Base-by-base conservation (phyloP, 176 grass and related monocot species). In the Aegilops bicornis region DNA sequence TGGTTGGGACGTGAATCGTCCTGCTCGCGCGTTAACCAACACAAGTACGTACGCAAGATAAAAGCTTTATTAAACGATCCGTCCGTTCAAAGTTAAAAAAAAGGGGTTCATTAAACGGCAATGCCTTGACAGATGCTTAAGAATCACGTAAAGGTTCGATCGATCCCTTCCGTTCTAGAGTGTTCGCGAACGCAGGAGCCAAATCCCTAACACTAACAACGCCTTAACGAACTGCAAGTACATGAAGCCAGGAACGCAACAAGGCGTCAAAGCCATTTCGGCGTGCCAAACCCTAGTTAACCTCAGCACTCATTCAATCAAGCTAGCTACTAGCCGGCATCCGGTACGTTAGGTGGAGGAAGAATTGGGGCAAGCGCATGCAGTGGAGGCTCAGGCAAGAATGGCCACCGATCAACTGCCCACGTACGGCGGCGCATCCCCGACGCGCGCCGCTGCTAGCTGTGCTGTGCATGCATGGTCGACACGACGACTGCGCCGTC, bases 1-100 rank as follows among this genome's bases (percentile, higher is more conserved):
- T 50, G 59, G 36, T 27, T 77, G 73, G 58, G 62, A 60, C 78
- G n/a, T 69, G 52, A n/a, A 43, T 24, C 5, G 82, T 85, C 82
- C 76, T 80, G 23, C n/a, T n/a, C 37, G 29, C 11, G 42, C 24
- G 16, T 76, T 81, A 81, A 48, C n/a, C 11, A 22, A 48, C 13
- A 20, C 75, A 54, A 37, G 76, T 33, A 75, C 4, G 40, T 58
- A 58, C 50, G 20, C 39, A 48, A 48, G 58, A 9, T 68, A 60
- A 64, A 83, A 19, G 45, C 17, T 23, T 75, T 25, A 70, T 32
- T 27, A 83, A 69, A 30, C 13, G 7, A 59, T 9, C 54, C 19
- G 19, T 59, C 9, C 54, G 54, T 59, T 8, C 17, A 56, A 8
- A 56, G 52, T 56, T 56, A 20, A 58, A 59, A 8, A 59, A 52